Percentiles rank a stretch among this genome's conserved stretches.
Evolutionary conservation across 331 rosid genomes (phyloP).

Genomic region (Rosa hybrid): DNA sequence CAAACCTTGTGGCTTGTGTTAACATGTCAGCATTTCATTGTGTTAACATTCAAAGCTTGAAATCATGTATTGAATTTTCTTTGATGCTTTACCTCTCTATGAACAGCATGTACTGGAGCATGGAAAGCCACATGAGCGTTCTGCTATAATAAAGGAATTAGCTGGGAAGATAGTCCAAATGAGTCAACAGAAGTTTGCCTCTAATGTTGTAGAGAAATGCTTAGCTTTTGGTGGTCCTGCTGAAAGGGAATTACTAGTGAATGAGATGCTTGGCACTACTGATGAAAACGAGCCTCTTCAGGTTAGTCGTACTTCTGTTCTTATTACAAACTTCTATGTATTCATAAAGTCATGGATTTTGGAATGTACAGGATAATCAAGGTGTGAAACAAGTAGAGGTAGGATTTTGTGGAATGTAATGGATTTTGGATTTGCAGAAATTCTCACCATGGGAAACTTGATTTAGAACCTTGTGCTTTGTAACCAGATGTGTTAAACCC

Average conservation of each 20-base stretch:
- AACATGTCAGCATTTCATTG: neutral
- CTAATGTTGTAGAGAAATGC: conserved; percentile 95
- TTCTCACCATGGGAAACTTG: neutral
- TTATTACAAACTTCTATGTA: conserved; percentile 4
- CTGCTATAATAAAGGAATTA: conserved; percentile 86
- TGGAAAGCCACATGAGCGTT: conserved; percentile 91
- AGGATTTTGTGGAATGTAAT: neutral
- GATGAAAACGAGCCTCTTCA: conserved; percentile 99
- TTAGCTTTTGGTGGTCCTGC: conserved; percentile 86
- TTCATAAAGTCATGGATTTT: neutral
- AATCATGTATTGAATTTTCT: neutral
- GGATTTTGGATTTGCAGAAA: neutral
- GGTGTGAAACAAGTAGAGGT: neutral
- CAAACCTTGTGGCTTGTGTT: neutral
- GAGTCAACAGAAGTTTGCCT: conserved; percentile 99
- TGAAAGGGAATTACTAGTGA: conserved; percentile 83
- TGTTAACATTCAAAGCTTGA: neutral
- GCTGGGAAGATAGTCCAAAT: conserved; percentile 91
- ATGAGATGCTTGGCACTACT: conserved; percentile 94
- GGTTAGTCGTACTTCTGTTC: conserved; percentile 43
- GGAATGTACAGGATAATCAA: neutral
- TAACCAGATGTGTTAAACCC: neutral
- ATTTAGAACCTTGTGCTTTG: neutral
- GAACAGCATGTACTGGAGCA: conserved; percentile 98
- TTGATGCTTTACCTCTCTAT: conserved; percentile 16